Conservation (phyloP, 1,284 basidiomycete species). For the Trichosporon asahii region DNA sequence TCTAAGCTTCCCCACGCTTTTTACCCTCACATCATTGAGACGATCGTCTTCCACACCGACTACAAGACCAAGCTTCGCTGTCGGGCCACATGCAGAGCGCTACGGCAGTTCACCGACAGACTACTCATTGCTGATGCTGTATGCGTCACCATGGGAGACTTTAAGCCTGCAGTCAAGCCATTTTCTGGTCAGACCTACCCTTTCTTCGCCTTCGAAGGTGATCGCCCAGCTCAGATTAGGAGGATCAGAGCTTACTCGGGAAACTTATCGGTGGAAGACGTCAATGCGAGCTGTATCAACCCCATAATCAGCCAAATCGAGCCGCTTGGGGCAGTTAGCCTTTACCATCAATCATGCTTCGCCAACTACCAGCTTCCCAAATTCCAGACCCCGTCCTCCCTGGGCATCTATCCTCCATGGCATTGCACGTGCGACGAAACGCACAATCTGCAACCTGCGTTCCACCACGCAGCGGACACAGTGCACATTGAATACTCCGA, state of each 20-base stretch:
- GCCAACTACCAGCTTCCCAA: too few species aligned
- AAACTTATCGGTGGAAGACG: neutral
- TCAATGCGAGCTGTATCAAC: neutral
- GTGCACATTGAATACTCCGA: neutral
- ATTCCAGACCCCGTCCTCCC: neutral
- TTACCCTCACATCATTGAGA: neutral
- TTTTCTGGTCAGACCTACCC: neutral
- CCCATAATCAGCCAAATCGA: neutral
- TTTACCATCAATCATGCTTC: neutral
- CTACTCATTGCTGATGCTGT: neutral
- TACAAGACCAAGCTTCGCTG: neutral
- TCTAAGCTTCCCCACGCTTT: too few species aligned
- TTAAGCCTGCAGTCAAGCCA: neutral
- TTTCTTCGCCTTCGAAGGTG: neutral
- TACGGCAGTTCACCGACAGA: neutral
- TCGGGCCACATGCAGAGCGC: neutral
- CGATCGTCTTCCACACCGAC: neutral
- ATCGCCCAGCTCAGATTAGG: neutral
- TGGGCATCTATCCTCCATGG: neutral
- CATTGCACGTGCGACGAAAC: neutral
- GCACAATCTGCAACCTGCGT: neutral
- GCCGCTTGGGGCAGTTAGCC: neutral
- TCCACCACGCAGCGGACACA: neutral
- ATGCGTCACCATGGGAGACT: neutral
- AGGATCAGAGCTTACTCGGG: neutral